phyloP scores from a whole-genome alignment of 1,284 basidiomycete species.

The Papiliotrema terrestris region DNA sequence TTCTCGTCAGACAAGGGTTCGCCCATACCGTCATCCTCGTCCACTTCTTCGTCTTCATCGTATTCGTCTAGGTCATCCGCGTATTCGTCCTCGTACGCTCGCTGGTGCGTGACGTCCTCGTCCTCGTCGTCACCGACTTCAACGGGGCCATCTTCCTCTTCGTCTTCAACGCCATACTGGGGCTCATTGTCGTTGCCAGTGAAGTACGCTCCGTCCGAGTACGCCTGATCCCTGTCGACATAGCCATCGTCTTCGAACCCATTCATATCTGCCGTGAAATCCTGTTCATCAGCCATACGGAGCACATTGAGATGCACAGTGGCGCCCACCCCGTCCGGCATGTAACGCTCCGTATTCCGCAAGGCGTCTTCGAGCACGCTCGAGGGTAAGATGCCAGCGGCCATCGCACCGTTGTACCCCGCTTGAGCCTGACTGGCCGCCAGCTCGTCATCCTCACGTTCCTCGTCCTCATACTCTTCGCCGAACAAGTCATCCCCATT shows the following conservation, averaged over 20 bases:
- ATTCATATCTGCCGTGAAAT: too few species aligned
- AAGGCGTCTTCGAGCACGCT: neutral
- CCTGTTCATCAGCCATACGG: too few species aligned
- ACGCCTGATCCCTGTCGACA: too few species aligned
- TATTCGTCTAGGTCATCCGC: slow-evolving; percentile 11
- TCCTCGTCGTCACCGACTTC: neutral
- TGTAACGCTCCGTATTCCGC: neutral
- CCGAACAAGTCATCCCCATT: too few species aligned
- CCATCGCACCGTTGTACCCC: too few species aligned
- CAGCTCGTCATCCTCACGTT: neutral
- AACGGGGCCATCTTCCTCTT: neutral
- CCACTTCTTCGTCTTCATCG: slow-evolving; percentile 13
- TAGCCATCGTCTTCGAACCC: too few species aligned
- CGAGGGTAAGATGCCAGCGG: neutral
- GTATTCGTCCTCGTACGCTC: neutral
- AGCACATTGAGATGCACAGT: too few species aligned
- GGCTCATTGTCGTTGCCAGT: too few species aligned
- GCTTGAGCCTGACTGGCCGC: too few species aligned
- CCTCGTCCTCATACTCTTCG: slow-evolving; percentile 4
- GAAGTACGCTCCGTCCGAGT: too few species aligned
- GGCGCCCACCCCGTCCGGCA: too few species aligned
- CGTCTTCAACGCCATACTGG: too few species aligned
- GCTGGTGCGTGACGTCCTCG: neutral
- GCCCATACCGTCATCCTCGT: slow-evolving; percentile 11
- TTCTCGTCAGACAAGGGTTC: slow-evolving; percentile 3